Base-by-base conservation (phyloP, 768 basidiomycete species). In the Daedalea quercina region DNA sequence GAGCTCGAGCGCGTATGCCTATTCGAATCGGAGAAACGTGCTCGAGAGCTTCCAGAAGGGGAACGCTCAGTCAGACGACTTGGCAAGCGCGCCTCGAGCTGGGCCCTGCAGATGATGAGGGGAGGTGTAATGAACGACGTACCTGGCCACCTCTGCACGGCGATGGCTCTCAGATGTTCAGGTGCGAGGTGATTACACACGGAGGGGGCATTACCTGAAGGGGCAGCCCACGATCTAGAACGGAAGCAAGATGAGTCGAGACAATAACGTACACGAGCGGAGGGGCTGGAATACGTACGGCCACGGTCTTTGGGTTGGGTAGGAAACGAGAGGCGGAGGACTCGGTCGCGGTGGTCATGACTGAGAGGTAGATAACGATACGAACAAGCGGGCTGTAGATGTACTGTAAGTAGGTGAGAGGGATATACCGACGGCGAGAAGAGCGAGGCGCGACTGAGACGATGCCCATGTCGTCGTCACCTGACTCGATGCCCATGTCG, bases 161-260 rank as follows among this genome's bases (percentile, higher is more conserved):
- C 37, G 37, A 40, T 40, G 37, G 19, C 37, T 40, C 37, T 40
- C 19, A 40, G 37, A 40, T 40, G 19, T 40, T 40, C 15, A 40
- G 44, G 11, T 22, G 20, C 44, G 24, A n/a, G n/a, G 7, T 4
- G 22, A 22, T 44, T 20, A 23, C 44, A 23, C 7, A 51, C 34
- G 49, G 44, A 48, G 37, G 25, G 17, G 34, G 42, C 43, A 57
- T 73, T 81, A 91, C 93, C 89, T 92, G 78, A 96, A 96, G 15
- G 94, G 94, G 72, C 94, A 96, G 24, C 91, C 93, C 25, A 98
- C 85, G 62, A 98, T 89, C 87, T 94, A 56, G 34, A 34, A 34
- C 13, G 19, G 8, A 46, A 17, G 3, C 11, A 9, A 13, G 25
- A 17, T 47, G 9, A 34, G 31, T 33, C 3, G 31, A 15, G 20